These are phyloP conservation scores for Fusarium heterosporum DNA, from an alignment of 2,329 filamentous ascomycete genomes.

Conservation along the genomic window DNA sequence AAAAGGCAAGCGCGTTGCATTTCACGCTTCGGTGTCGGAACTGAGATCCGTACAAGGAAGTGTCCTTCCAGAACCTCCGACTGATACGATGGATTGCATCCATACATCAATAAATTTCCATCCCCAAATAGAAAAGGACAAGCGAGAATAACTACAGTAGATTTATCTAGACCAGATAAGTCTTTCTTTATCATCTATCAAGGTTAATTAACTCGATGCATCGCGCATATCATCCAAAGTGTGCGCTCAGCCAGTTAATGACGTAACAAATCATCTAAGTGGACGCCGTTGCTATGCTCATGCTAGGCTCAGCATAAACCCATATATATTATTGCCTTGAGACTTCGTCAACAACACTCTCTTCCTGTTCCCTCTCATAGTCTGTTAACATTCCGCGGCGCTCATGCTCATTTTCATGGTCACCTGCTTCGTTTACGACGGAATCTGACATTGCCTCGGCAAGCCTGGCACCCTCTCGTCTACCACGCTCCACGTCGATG, in stretches of 20 bases:
- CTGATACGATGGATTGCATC: background rate
- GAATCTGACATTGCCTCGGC: conserved; percentile 70
- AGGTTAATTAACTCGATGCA: background rate
- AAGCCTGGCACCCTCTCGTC: conserved; percentile 73
- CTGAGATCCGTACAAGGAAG: conserved; percentile 9
- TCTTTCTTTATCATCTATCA: background rate
- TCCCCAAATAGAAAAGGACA: background rate
- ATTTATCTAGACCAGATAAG: background rate
- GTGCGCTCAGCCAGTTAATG: background rate
- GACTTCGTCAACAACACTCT: conserved; percentile 21
- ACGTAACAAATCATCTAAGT: conserved; percentile 5
- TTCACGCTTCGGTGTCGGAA: conserved; percentile 12
- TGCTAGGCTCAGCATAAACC: conserved; percentile 2
- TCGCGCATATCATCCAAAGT: conserved; percentile 17
- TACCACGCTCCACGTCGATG: conserved; percentile 85
- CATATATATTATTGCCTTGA: conserved; percentile 8
- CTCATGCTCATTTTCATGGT: conserved; percentile 40
- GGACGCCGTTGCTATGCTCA: conserved; percentile 46
- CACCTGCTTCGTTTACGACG: conserved; percentile 48
- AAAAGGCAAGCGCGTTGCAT: conserved; percentile 19
- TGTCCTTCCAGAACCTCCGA: conserved; percentile 12
- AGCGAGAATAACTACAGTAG: background rate
- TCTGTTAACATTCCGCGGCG: conserved; percentile 47
- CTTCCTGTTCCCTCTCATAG: conserved; percentile 44
- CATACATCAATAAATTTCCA: background rate